Conservation (phyloP, 495 filamentous ascomycete genomes). For the Penicillium cosmopolitanum region DNA sequence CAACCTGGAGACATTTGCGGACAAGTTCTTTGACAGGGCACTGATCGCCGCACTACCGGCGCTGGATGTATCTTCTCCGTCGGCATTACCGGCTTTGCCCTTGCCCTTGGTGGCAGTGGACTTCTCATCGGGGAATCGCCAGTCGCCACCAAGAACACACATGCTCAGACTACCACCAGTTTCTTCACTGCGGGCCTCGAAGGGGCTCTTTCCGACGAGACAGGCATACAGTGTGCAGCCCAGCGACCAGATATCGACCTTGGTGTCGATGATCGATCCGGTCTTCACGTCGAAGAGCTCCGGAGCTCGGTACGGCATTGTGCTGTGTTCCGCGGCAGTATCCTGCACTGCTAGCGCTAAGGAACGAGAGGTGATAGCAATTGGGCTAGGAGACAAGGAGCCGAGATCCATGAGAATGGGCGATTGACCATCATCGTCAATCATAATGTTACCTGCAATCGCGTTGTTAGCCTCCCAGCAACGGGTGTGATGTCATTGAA, state of each 20-base stretch:
- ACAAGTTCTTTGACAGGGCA: conserved; percentile 83
- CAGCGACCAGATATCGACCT: conserved; percentile 97
- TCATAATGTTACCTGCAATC: conserved; percentile 88
- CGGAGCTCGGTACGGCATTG: conserved; percentile 97
- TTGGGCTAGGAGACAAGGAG: conserved; percentile 84
- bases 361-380: conserved; percentile 90
- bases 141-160: conserved; percentile 88
- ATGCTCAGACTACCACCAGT: conserved; percentile 91
- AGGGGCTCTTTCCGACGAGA: conserved; percentile 92
- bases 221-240: conserved; percentile 97
- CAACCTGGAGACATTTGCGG: conserved; percentile 85
- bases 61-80: conserved; percentile 28
- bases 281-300: conserved; percentile 99
- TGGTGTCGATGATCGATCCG: conserved; percentile 88
- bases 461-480: conserved; percentile 18
- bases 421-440: conserved; percentile 78
- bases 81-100: conserved; percentile 41
- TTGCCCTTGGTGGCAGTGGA: conserved; percentile 60
- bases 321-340: conserved; percentile 91
- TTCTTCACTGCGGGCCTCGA: conserved; percentile 93
- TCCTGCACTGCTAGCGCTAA: conserved; percentile 92
- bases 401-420: conserved; percentile 99
- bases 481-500: too few species aligned
- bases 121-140: conserved; percentile 88
- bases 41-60: conserved; percentile 56